Percentiles rank a stretch among this genome's conserved stretches.
Conservation (phyloP, 140 eudicot species). For the Flaveria floridana region DNA sequence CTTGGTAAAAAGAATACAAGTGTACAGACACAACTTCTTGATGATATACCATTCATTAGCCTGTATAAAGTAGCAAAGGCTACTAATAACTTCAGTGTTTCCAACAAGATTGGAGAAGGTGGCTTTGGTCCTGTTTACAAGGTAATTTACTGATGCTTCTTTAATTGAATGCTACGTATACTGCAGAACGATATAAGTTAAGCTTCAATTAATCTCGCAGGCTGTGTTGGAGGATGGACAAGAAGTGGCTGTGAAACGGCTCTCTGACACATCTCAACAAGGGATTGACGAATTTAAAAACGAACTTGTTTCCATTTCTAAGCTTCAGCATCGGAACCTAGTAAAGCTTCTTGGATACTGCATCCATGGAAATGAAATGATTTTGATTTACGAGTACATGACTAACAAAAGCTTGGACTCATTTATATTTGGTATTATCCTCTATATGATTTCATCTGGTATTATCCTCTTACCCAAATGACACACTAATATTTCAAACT, state of each 20-base stretch:
- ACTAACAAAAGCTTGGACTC: conserved; percentile 28
- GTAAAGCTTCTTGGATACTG: conserved; percentile 50
- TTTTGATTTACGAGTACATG: conserved; percentile 36
- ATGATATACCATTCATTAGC: conserved; percentile 20
- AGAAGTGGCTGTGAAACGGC: conserved; percentile 26
- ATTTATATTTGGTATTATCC: conserved; percentile 12
- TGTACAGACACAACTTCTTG: background rate
- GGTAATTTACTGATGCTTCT: background rate
- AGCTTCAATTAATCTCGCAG: background rate
- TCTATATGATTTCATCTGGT: background rate
- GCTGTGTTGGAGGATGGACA: conserved; percentile 26
- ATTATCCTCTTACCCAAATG: background rate
- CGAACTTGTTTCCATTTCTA: conserved; percentile 37
- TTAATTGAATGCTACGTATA: background rate
- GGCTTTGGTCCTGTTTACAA: conserved; percentile 17
- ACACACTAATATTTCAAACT: background rate
- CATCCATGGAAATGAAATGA: conserved; percentile 35
- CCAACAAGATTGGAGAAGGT: conserved; percentile 33
- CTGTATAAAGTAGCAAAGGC: conserved; percentile 22
- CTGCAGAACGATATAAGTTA: background rate
- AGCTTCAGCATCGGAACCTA: conserved; percentile 47
- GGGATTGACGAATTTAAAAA: conserved; percentile 35
- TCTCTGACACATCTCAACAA: conserved; percentile 22
- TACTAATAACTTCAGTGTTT: conserved; percentile 16
- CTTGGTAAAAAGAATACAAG: background rate